phyloP scores from a whole-genome alignment of 208 protist species.

The Novymonas esmeraldas region DNA sequence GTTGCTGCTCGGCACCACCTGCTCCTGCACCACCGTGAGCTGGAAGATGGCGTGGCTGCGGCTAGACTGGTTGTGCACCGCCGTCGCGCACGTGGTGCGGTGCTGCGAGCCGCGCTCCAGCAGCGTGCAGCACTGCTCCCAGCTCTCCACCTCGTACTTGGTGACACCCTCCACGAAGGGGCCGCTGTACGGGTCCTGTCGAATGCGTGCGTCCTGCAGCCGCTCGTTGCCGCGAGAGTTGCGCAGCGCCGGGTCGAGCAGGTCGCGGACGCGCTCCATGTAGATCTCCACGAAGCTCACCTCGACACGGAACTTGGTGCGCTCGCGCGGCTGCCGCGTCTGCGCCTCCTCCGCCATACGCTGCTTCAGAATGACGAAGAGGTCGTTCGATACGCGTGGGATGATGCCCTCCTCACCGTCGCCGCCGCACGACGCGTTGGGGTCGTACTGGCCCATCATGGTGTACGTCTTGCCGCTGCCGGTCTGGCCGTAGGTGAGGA shows the following conservation, averaged over 20 bases:
- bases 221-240: constrained; percentile 79
- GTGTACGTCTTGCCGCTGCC: constrained; percentile 94
- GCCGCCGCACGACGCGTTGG: constrained; percentile 65
- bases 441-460: constrained; percentile 90
- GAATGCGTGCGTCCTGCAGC: constrained; percentile 88
- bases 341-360: constrained; percentile 42
- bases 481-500: constrained; percentile 94
- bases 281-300: constrained; percentile 98
- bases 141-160: constrained; percentile 89
- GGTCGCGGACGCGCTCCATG: constrained; percentile 96
- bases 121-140: constrained; percentile 85
- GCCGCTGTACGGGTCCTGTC: constrained; percentile 85
- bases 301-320: constrained; percentile 82
- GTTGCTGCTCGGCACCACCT: constrained; percentile 68
- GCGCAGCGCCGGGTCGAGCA: constrained; percentile 90
- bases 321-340: constrained; percentile 28
- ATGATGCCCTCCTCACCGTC: constrained; percentile 91
- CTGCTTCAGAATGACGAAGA: constrained; percentile 77
- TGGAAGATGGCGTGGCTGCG: constrained; percentile 92
- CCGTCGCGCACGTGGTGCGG: constrained; percentile 93
- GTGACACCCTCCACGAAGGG: constrained; percentile 91
- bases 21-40: constrained; percentile 82
- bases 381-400: constrained; percentile 89
- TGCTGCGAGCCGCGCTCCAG: constrained; percentile 91
- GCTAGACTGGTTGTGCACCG: constrained; percentile 89